Evolutionary conservation across 306 rosid species (phyloP).

Genomic region (Sophora flavescens): DNA sequence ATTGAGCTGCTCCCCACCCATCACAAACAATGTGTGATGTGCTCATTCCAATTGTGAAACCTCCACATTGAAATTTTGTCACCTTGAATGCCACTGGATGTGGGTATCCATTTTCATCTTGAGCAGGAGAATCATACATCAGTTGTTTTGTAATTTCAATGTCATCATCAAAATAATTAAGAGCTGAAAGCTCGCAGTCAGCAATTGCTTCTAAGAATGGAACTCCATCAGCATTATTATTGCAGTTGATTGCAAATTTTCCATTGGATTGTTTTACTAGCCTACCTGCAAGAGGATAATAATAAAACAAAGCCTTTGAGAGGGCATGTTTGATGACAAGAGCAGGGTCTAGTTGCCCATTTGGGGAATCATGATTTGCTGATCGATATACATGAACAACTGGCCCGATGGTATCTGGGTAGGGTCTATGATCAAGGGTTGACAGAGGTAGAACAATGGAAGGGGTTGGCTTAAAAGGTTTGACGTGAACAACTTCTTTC

Average conservation of each 20-base stretch:
- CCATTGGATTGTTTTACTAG: conserved; percentile 39
- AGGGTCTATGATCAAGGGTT: conserved; percentile 47
- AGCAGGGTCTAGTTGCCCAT: conserved; percentile 47
- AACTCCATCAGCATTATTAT: conserved; percentile 43
- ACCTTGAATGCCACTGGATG: conserved; percentile 42
- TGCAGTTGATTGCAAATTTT: conserved; percentile 52
- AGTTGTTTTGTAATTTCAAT: conserved; percentile 31
- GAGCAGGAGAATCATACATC: conserved; percentile 10
- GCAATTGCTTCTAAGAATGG: conserved; percentile 55
- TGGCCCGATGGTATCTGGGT: conserved; percentile 41
- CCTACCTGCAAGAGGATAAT: conserved; percentile 62
- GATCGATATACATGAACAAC: conserved; percentile 44
- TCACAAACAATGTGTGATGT: conserved; percentile 47
- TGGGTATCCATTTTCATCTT: conserved; percentile 40
- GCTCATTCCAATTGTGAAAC: conserved; percentile 47
- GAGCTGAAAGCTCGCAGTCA: conserved; percentile 45
- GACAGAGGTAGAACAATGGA: conserved; percentile 50
- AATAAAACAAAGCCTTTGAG: conserved; percentile 52
- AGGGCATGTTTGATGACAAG: conserved; percentile 51
- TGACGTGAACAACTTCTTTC: conserved; percentile 46
- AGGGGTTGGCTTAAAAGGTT: conserved; percentile 53
- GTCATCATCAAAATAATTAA: conserved; percentile 48
- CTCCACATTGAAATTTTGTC: conserved; percentile 54
- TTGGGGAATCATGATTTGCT: conserved; percentile 31
- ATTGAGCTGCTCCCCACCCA: conserved; percentile 44